Evolutionary conservation across 345 rosid species (phyloP), one percentile per base, ranked within the genome.

Genomic region (Salix arbutifolia): DNA sequence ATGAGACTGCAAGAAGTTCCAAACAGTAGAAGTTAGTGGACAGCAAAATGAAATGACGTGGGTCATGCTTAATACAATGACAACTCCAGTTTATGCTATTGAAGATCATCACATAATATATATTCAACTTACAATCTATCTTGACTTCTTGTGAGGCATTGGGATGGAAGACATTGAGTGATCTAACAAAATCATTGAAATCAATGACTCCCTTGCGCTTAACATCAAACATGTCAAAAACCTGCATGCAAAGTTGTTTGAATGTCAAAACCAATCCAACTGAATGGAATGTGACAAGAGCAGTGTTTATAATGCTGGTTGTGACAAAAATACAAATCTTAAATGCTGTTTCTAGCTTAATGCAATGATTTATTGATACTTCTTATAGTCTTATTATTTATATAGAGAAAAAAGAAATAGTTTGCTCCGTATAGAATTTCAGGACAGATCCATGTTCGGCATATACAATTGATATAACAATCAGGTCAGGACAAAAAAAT

Each of bases 101-200:
- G 44, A 52, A 75, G 1, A 28, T 33, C 26, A 21, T 69, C 6
- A 38, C 3, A 46, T 42, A 8, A 60, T 71, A 48, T 38, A 4
- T 4, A 40, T 40, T 71, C 35, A 74, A 87, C 99, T 87, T 86
- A 96, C 99, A 96, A 68, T 89, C 91, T 28, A 90, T 90, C 86
- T 96, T 96, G 69, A 86, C 94, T 82, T 96, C 97, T 79, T 82
- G 85, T 23, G 97, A 76, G 64, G 85, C 89, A 85, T 91, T 94
- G 17, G 97, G 99, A 81, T 94, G 99, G 83, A 96, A 96, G 75
- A 94, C 97, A 78, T 84, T 88, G 56, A 96, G 94, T 65, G 96
- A 86, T 80, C 95, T 84, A 17, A 92, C 99, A 85, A 96, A 96
- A 83, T 96, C 99, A 40, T 96, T 91, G 74, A 96, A 96, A 80